Evolutionary conservation across 2,329 filamentous ascomycete species (phyloP).

Genomic region (Akanthomyces dipterigenus): DNA sequence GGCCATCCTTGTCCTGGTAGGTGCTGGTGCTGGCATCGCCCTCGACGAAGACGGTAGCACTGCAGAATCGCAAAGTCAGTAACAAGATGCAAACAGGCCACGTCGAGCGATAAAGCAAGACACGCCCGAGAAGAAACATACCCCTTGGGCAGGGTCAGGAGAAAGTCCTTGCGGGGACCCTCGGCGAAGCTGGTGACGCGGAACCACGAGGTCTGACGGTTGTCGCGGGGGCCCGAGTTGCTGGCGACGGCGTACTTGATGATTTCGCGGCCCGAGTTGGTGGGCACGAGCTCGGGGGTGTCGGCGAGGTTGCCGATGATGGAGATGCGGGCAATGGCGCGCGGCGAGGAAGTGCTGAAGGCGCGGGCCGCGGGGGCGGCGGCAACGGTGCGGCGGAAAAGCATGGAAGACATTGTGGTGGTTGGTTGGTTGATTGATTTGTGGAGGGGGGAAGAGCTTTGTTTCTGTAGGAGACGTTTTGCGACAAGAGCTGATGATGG

Average conservation of each 20-base stretch:
- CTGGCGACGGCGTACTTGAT: constrained; percentile 73
- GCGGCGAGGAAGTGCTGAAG: constrained; percentile 67
- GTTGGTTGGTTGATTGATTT: constrained; percentile 6
- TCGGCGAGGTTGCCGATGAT: constrained; percentile 80
- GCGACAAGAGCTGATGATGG: background rate
- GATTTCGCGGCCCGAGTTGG: constrained; percentile 64
- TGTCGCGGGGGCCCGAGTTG: constrained; percentile 58
- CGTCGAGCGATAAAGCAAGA: background rate
- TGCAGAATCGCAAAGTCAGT: constrained; percentile 28
- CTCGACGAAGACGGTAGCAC: constrained; percentile 75
- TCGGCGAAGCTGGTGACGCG: constrained; percentile 67
- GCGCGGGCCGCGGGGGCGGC: constrained; percentile 49
- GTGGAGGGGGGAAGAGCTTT: background rate
- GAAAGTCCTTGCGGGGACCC: constrained; percentile 62
- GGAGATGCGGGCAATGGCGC: constrained; percentile 69
- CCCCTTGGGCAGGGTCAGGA: constrained; percentile 77
- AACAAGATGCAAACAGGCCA: background rate
- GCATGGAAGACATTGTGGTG: constrained; percentile 37
- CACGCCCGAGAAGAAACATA: constrained; percentile 39
- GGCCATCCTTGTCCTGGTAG: constrained; percentile 66
- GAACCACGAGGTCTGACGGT: constrained; percentile 81
- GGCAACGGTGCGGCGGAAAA: constrained; percentile 48
- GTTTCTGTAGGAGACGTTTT: background rate
- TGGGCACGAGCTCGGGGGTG: constrained; percentile 67
- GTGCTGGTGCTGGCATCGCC: constrained; percentile 65